Evolutionary conservation across 2,329 filamentous ascomycete genomes (phyloP).

Genomic region (Fusarium sublunatum): DNA sequence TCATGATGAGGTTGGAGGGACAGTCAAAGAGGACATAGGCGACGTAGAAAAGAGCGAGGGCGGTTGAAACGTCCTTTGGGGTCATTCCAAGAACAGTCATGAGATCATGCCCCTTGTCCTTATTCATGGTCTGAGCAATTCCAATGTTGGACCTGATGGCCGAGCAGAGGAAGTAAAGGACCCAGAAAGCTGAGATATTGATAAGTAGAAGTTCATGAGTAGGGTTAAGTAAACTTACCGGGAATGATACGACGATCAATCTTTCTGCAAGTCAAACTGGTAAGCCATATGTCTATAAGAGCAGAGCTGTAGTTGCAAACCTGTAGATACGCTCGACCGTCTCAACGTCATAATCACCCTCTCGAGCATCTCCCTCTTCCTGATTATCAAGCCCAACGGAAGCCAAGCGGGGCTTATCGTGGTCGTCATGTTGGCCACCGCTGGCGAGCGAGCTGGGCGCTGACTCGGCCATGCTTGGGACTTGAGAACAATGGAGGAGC

Average conservation of each 20-base stretch:
- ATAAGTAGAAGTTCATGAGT: slow-evolving; percentile 4
- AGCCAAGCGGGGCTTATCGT: slow-evolving; percentile 36
- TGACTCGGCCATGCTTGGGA: slow-evolving; percentile 59
- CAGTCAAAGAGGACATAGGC: slow-evolving; percentile 91
- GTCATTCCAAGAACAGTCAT: slow-evolving; percentile 75
- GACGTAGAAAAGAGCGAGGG: slow-evolving; percentile 89
- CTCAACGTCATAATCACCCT: slow-evolving; percentile 60
- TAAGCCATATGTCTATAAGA: slow-evolving; percentile 3
- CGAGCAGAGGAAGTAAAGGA: slow-evolving; percentile 90
- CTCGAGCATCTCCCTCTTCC: slow-evolving; percentile 49
- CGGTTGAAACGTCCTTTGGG: slow-evolving; percentile 82
- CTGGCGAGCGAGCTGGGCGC: slow-evolving; percentile 47
- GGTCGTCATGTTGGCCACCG: slow-evolving; percentile 48
- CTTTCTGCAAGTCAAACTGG: slow-evolving; percentile 51
- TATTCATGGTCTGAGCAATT: slow-evolving; percentile 95
- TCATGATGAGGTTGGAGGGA: slow-evolving; percentile 91
- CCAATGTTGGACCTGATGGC: slow-evolving; percentile 93
- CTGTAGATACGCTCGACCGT: slow-evolving; percentile 66
- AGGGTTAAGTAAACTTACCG: slow-evolving; percentile 50
- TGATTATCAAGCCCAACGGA: slow-evolving; percentile 43
- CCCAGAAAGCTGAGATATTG: slow-evolving; percentile 78
- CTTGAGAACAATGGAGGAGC: slow-evolving; percentile 64
- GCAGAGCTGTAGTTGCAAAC: slow-evolving; percentile 10
- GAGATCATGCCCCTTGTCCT: slow-evolving; percentile 76
- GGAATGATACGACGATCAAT: slow-evolving; percentile 70